Evolutionary conservation across 805 yeast species (phyloP).

Genomic region (Ogataea salicorniae): DNA sequence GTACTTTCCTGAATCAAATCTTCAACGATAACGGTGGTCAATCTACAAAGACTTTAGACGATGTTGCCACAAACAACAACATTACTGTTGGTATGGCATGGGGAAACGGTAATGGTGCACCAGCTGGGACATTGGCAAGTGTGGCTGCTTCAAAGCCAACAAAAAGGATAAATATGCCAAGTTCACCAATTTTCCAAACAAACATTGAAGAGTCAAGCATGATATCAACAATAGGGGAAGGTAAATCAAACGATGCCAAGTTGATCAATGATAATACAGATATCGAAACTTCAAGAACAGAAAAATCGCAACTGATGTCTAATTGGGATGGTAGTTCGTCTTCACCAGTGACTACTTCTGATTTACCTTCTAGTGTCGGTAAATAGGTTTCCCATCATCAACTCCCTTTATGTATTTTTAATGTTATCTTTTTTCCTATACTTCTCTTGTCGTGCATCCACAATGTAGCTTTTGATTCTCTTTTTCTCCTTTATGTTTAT

Average conservation of each 20-base stretch:
- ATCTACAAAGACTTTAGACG: not conserved
- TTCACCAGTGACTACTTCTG: constrained; percentile 7
- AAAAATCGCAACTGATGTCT: constrained; percentile 6
- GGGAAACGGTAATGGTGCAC: not conserved
- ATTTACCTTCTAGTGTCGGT: no score
- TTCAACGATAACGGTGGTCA: not conserved
- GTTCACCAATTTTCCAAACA: constrained; percentile 28
- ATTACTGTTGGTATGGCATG: not conserved
- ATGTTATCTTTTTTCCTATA: no score
- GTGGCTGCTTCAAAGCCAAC: constrained; percentile 1
- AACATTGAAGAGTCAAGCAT: constrained; percentile 8
- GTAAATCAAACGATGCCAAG: not conserved
- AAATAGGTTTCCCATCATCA: no score
- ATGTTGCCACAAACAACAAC: not conserved
- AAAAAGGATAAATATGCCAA: constrained; percentile 26
- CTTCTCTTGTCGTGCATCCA: no score
- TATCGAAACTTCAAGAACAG: constrained; percentile 16
- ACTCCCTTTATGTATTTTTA: no score
- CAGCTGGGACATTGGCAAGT: not conserved
- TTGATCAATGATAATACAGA: constrained; percentile 5
- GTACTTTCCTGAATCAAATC: constrained; percentile 5
- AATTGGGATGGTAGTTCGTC: constrained; percentile 24
- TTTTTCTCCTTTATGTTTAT: not conserved
- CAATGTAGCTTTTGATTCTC: no score
- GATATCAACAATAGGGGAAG: constrained; percentile 1